phyloP scores from a whole-genome alignment of 108 stramenopile genomes.

The Hondaea fermentalgiana region DNA sequence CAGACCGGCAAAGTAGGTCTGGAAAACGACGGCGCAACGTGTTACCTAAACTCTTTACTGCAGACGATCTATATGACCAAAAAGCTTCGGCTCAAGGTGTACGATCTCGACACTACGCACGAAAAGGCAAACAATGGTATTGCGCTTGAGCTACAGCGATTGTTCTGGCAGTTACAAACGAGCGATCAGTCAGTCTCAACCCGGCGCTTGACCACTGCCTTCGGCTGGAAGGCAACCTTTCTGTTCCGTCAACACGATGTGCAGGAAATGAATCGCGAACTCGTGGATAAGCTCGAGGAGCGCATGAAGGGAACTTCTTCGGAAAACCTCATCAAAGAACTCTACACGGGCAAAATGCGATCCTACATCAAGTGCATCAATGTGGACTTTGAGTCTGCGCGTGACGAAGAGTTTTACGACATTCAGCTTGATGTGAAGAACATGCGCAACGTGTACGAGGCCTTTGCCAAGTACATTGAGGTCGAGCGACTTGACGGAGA shows the following conservation, averaged over 20 bases:
- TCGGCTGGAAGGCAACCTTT: constrained; percentile 35
- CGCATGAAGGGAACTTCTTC: constrained; percentile 26
- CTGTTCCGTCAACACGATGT: constrained; percentile 38
- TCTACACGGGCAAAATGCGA: constrained; percentile 40
- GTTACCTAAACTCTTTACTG: constrained; percentile 52
- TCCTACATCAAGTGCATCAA: constrained; percentile 35
- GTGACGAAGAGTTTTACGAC: constrained; percentile 6
- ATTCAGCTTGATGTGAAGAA: neutral
- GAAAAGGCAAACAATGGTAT: constrained; percentile 38
- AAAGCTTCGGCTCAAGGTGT: neutral
- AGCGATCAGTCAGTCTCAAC: constrained; percentile 29
- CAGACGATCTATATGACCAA: constrained; percentile 52
- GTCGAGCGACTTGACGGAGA: constrained; percentile 46
- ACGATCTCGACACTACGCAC: constrained; percentile 15
- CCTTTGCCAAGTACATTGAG: constrained; percentile 38
- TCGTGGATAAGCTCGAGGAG: constrained; percentile 48
- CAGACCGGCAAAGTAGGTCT: constrained; percentile 20
- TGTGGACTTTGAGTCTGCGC: neutral
- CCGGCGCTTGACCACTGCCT: constrained; percentile 38
- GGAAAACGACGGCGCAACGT: constrained; percentile 49
- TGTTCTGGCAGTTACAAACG: constrained; percentile 42
- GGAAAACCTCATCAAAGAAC: constrained; percentile 39
- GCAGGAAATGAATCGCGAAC: constrained; percentile 49
- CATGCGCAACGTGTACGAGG: constrained; percentile 27
- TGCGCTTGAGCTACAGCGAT: constrained; percentile 43